Conservation (phyloP, 2,329 filamentous ascomycete genomes). For the Capronia epimyces region DNA sequence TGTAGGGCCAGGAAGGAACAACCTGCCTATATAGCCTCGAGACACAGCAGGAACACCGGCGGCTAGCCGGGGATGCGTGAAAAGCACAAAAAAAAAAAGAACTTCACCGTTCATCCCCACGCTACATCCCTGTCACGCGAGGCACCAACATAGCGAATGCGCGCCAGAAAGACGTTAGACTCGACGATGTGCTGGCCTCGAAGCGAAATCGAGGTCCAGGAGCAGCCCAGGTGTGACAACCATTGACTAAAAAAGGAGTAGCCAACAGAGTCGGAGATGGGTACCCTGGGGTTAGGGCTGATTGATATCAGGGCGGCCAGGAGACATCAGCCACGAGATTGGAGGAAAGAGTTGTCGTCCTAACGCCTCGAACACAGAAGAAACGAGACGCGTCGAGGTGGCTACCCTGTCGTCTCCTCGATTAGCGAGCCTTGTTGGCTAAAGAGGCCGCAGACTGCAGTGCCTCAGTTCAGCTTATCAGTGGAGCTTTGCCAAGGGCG, state of each 20-base stretch:
- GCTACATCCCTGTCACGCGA: constrained; percentile 7
- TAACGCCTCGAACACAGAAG: constrained; percentile 3
- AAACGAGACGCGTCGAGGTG: neutral
- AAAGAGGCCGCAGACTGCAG: too few relatives aligned
- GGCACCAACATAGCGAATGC: neutral
- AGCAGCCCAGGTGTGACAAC: constrained; percentile 4
- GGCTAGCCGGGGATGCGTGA: neutral
- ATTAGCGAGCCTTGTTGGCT: constrained; percentile 20
- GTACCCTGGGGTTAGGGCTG: constrained; percentile 4
- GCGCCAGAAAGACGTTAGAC: neutral
- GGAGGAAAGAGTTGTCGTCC: constrained; percentile 1
- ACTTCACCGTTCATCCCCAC: constrained; percentile 8
- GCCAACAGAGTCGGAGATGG: constrained; percentile 5
- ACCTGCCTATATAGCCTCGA: constrained; percentile 11
- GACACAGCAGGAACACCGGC: neutral
- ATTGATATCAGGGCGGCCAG: constrained; percentile 6
- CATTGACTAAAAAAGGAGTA: constrained; percentile 5
- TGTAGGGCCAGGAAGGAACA: neutral
- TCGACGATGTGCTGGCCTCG: neutral
- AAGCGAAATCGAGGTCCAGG: constrained; percentile 9
- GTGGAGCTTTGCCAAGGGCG: constrained; percentile 15
- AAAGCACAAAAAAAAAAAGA: neutral
- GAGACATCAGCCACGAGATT: constrained; percentile 5
- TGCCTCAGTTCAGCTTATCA: too few relatives aligned
- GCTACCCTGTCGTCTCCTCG: neutral